Percentiles rank a stretch among this genome's conserved stretches.
Evolutionary conservation across 495 filamentous ascomycete genomes (phyloP).

Genomic region (Chaetomium cochliodes): DNA sequence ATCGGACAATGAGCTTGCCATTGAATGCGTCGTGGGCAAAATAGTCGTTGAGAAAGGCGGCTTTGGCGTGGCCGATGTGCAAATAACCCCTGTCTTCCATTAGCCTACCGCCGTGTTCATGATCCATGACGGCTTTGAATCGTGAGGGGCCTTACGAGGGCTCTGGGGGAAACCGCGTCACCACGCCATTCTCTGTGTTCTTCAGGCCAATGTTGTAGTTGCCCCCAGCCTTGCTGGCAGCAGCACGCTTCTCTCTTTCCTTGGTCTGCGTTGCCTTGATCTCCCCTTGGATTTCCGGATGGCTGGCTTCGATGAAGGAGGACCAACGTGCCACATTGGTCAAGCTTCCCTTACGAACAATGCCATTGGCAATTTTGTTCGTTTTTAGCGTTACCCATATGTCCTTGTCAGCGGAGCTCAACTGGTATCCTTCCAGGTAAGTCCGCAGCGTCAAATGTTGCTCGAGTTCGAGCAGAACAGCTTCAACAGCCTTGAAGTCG

Average conservation of each 20-base stretch:
- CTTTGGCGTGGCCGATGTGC: slow-evolving; percentile 9
- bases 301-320: not conserved
- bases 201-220: slow-evolving; percentile 11
- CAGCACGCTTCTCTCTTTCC: not conserved
- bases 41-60: slow-evolving; percentile 9
- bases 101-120: not conserved
- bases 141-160: slow-evolving; percentile 3
- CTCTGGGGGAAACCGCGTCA: slow-evolving; percentile 7
- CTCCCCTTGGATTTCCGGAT: slow-evolving; percentile 1
- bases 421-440: slow-evolving; percentile 9
- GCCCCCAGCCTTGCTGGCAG: not conserved
- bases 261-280: slow-evolving; percentile 2
- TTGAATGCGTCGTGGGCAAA: slow-evolving; percentile 6
- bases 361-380: slow-evolving; percentile 8
- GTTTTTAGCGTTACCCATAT: slow-evolving; percentile 6
- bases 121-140: no score
- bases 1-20: not conserved
- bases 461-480: not conserved
- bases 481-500: slow-evolving; percentile 5
- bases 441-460: slow-evolving; percentile 8
- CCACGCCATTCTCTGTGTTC: slow-evolving; percentile 3
- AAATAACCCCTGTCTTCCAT: not conserved
- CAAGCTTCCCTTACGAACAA: slow-evolving; percentile 15
- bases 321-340: slow-evolving; percentile 4
- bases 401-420: slow-evolving; percentile 9